phyloP scores from a whole-genome alignment of 75 land plant genomes.

The Ceratopteris richardii region DNA sequence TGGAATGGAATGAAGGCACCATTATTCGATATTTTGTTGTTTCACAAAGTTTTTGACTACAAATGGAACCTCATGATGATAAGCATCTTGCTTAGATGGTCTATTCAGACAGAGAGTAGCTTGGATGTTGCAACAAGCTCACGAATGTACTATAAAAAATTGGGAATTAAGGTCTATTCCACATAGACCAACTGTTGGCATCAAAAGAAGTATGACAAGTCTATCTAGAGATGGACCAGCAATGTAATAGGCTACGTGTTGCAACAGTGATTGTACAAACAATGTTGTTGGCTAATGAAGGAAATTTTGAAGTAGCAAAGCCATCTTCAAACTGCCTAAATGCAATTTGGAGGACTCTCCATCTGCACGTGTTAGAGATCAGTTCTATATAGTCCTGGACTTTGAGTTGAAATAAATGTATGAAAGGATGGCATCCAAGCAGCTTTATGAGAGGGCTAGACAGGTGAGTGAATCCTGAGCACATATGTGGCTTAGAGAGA shows the following conservation, averaged over 20 bases:
- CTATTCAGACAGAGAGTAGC: conserved; percentile 14
- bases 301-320: conserved; percentile 48
- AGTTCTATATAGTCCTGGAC: conserved; percentile 42
- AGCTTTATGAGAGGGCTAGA: conserved; percentile 59
- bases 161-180: conserved; percentile 16
- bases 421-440: conserved; percentile 62
- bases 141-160: too few relatives aligned
- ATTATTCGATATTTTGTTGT: background rate
- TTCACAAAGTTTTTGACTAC: background rate
- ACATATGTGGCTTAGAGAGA: too few relatives aligned
- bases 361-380: conserved; percentile 46
- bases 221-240: conserved; percentile 29
- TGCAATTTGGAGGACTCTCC: conserved; percentile 24
- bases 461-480: too few relatives aligned
- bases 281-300: conserved; percentile 45
- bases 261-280: conserved; percentile 65
- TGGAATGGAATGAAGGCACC: background rate
- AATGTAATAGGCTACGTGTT: conserved; percentile 34
- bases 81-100: conserved; percentile 46
- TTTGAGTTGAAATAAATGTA: conserved; percentile 77
- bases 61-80: conserved; percentile 52
- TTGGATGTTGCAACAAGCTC: conserved; percentile 5
- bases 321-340: conserved; percentile 32
- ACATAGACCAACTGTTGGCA: conserved; percentile 6
- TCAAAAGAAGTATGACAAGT: conserved; percentile 5